Conservation (phyloP, 306 rosid genomes). For the Pyrus betulifolia region DNA sequence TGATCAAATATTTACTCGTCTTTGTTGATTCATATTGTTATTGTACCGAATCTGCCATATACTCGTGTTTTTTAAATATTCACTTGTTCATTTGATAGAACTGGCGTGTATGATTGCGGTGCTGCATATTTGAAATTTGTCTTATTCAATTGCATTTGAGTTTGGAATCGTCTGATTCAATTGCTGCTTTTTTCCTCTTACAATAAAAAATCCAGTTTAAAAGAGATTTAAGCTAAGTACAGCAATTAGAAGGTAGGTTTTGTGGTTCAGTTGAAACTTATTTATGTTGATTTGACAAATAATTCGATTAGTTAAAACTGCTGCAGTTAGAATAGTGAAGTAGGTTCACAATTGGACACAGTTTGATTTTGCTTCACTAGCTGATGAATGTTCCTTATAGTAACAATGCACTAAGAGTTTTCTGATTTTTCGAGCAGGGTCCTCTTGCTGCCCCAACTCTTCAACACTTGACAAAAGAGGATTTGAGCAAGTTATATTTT, state of each 20-base stretch:
- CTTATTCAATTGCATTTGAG: background rate
- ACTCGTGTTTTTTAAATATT: background rate
- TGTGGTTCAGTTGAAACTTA: background rate
- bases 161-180: background rate
- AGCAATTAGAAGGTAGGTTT: background rate
- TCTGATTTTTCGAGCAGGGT: slow-evolving; percentile 46
- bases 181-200: background rate
- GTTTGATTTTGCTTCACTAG: background rate
- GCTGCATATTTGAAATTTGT: background rate
- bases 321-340: background rate
- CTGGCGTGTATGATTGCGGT: background rate
- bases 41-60: background rate
- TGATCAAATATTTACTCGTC: background rate
- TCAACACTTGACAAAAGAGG: slow-evolving; percentile 77
- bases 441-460: slow-evolving; percentile 92
- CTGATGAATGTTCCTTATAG: background rate
- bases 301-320: background rate
- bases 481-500: slow-evolving; percentile 80
- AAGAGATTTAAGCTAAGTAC: background rate
- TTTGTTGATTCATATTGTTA: background rate
- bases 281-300: background rate
- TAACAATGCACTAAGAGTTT: slow-evolving; percentile 3
- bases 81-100: background rate
- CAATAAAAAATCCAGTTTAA: background rate
- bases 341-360: background rate